Conservation (phyloP, 768 basidiomycete genomes). For the Lentinula edodes region DNA sequence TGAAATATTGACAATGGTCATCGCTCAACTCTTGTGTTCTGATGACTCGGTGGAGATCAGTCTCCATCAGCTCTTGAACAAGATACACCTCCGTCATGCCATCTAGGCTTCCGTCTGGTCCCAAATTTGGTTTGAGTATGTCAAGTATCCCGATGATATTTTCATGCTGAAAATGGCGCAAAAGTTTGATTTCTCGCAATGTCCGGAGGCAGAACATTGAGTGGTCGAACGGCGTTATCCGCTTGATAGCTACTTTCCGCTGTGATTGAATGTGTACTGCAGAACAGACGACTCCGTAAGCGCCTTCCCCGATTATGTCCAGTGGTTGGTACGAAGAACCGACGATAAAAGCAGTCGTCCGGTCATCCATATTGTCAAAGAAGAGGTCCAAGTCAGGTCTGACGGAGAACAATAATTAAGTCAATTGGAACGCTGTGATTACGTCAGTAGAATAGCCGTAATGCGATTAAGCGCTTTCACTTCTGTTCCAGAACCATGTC, state of each 20-base stretch:
- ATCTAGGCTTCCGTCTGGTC: conserved; percentile 39
- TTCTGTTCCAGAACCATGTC: not conserved
- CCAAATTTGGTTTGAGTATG: conserved; percentile 68
- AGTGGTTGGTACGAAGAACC: conserved; percentile 62
- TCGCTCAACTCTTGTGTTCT: conserved; percentile 91
- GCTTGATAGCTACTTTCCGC: conserved; percentile 91
- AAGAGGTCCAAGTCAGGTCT: not conserved
- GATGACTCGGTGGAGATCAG: conserved; percentile 95
- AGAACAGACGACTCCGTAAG: conserved; percentile 89
- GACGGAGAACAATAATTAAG: not conserved
- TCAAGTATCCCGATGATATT: conserved; percentile 96
- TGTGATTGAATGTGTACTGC: conserved; percentile 75
- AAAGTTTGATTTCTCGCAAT: conserved; percentile 86
- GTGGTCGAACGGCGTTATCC: conserved; percentile 93
- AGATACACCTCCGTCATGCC: conserved; percentile 83
- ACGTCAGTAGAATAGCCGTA: not conserved
- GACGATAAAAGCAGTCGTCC: conserved; percentile 40
- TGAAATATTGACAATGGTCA: conserved; percentile 96
- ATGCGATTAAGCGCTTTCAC: not conserved
- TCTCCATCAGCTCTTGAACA: conserved; percentile 80
- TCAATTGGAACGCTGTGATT: not conserved
- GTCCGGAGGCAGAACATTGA: conserved; percentile 88
- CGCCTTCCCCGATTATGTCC: conserved; percentile 91
- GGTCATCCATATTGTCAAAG: not conserved
- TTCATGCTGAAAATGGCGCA: conserved; percentile 73